Evolutionary conservation across 257 asterid genomes (phyloP), one percentile per base, ranked within the genome.

Genomic region (Petrea volubilis): DNA sequence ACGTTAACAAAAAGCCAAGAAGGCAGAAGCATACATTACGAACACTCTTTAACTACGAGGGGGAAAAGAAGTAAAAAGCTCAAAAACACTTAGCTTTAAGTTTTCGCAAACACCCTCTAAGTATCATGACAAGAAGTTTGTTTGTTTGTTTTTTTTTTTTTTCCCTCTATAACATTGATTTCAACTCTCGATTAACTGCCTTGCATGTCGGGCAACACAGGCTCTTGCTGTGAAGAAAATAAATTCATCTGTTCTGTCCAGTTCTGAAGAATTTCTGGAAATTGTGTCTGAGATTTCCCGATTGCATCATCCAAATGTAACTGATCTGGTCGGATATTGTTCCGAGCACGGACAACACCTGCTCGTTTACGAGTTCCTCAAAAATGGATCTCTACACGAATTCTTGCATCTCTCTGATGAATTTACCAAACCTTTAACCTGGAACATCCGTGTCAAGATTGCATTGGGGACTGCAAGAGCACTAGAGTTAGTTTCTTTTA

Each of bases 401-500:
- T 82, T 82, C 74, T 74, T 94, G 73, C 96, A 94, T 68, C 88
- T 94, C 38, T 76, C 92, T 0, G 97, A 94, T 46, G 99, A 94
- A 68, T 80, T 77, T 44, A 85, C 82, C 72, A 89, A 84, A 78
- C 96, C 97, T 38, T 75, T 94, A 53, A 90, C 96, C 1, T 94
- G 99, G 99, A 94, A 91, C 75, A 84, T 71, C 73, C 89, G 99
- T 20, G 97, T 94, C 72, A 91, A 90, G 93, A 91, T 94, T 78
- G 98, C 99, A 18, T 59, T 94, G 68, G 99, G 99, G 67, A 84
- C 93, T 67, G 99, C 99, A 47, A 86, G 97, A 71, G 99, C 98
- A 36, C 80, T 94, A 38, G 97, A 94, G 99, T 94, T 81, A 74
- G 97, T 75, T 68, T 2, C 43, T 38, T 1, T 12, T 41, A 8